Evolutionary conservation across 139 green algal genomes (phyloP), one percentile per base, ranked within the genome.

Genomic region (Diplosphaera chodatii): DNA sequence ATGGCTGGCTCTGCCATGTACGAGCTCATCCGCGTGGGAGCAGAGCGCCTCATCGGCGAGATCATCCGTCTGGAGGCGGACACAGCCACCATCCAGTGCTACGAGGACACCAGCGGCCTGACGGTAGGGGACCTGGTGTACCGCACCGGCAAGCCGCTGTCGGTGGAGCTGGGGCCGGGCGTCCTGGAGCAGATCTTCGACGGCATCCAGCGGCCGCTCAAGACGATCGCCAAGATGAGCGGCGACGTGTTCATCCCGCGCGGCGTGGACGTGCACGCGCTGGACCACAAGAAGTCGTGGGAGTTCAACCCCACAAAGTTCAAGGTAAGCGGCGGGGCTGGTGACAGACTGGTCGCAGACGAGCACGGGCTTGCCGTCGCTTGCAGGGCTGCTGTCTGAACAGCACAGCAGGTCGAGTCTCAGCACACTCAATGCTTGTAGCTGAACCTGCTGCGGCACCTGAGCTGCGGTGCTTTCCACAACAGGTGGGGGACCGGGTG

Each of bases 1-100:
- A 99, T 99, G 94, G 78, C 77, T 66, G 94, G 94, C 20, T 83
- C 90, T 28, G 94, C 94, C n/a, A 99, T 99, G 95, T 99, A 99
- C 82, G 95, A 99, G 89, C 89, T 99, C 29, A 93, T 99, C n/a
- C 90, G 95, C 29, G 95, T 99, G 32, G 95, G 95, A 16, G 63
- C 82, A 10, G 90, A 97, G 71, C 86, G 92, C 31, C 88, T 99
- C 56, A 99, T 99, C 73, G 95, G 95, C 31, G 95, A 99, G 78
- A 98, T 99, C 80, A 99, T 99, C 83, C 89, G 95, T 31, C 82
- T 99, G 40, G 95, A 99, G 80, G 90, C 86, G 18, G 91, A 98
- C 77, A 97, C 82, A 28, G 95, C 95, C 4, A 99, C 95, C 34
- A 98, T 99, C 68, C 94, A 96, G 91, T 89, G 96, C 41, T 99